Conservation (phyloP, 768 basidiomycete genomes). For the Termitomyces sp. region DNA sequence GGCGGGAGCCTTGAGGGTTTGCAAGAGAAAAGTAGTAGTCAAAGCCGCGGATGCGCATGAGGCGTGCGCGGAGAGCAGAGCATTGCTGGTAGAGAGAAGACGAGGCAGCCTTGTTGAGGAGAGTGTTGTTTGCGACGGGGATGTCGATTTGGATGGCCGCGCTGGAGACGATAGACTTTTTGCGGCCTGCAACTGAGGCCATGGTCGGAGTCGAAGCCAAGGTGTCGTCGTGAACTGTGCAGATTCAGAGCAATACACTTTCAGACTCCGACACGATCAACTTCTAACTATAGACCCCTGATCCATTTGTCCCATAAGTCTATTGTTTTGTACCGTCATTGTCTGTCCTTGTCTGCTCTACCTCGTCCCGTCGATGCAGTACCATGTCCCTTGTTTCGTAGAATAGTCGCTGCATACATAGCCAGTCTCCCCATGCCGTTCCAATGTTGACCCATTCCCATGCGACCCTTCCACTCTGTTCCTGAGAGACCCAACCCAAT, state of each 20-base stretch:
- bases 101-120: conserved; percentile 89
- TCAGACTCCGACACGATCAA: conserved; percentile 20
- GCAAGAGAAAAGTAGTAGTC: conserved; percentile 64
- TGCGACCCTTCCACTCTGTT: too few relatives aligned
- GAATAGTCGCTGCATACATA: too few relatives aligned
- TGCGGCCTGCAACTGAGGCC: conserved; percentile 63
- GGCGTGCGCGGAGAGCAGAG: conserved; percentile 69
- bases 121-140: conserved; percentile 75
- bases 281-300: background rate
- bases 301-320: background rate
- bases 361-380: too few relatives aligned
- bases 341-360: too few relatives aligned
- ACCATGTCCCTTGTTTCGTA: too few relatives aligned
- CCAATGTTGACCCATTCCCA: too few relatives aligned
- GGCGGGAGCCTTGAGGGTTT: conserved; percentile 54
- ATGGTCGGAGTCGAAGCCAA: conserved; percentile 32
- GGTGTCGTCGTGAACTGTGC: conserved; percentile 8
- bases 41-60: conserved; percentile 77
- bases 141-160: conserved; percentile 68
- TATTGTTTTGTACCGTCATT: background rate
- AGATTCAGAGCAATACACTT: conserved; percentile 13
- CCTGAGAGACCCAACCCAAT: too few relatives aligned
- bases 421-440: too few relatives aligned
- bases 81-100: conserved; percentile 93
- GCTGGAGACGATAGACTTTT: conserved; percentile 74